Percentiles rank a stretch among this genome's conserved stretches.
These are phyloP conservation scores for Xylaria sp. DNA, from an alignment of 2,329 filamentous ascomycete genomes.

Conservation along the genomic window DNA sequence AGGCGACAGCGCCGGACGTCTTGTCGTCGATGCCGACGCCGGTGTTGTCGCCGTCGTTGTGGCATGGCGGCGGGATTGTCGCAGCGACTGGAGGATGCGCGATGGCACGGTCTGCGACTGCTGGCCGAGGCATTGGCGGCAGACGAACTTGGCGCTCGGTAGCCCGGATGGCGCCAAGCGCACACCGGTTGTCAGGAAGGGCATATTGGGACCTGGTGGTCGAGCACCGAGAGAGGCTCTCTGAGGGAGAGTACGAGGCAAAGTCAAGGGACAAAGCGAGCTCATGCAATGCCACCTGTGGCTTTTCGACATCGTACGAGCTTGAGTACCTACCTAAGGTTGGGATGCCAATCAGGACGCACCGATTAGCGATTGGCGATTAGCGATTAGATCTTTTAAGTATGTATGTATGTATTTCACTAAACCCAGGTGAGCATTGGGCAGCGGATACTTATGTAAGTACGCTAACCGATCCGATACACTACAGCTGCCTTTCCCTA, in stretches of 20 bases:
- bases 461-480: no score
- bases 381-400: not conserved
- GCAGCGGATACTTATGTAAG: no score
- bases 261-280: not conserved
- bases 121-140: constrained; percentile 60
- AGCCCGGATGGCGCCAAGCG: constrained; percentile 55
- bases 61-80: constrained; percentile 52
- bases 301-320: not conserved
- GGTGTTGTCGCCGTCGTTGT: constrained; percentile 43
- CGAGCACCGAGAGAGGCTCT: constrained; percentile 18
- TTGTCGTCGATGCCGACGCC: constrained; percentile 5
- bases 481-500: no score
- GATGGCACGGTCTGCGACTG: constrained; percentile 50
- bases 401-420: no score
- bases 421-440: no score
- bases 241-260: not conserved
- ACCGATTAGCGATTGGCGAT: not conserved
- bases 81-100: constrained; percentile 52
- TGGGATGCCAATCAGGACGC: not conserved
- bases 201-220: constrained; percentile 50
- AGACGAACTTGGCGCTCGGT: constrained; percentile 56
- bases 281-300: not conserved
- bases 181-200: constrained; percentile 56
- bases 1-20: constrained; percentile 21
- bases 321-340: not conserved